A percentile compares a stretch with the other conserved stretches of the same genome.
Conservation (phyloP, 1,284 basidiomycete species). For the Marasmius tenuissimus region DNA sequence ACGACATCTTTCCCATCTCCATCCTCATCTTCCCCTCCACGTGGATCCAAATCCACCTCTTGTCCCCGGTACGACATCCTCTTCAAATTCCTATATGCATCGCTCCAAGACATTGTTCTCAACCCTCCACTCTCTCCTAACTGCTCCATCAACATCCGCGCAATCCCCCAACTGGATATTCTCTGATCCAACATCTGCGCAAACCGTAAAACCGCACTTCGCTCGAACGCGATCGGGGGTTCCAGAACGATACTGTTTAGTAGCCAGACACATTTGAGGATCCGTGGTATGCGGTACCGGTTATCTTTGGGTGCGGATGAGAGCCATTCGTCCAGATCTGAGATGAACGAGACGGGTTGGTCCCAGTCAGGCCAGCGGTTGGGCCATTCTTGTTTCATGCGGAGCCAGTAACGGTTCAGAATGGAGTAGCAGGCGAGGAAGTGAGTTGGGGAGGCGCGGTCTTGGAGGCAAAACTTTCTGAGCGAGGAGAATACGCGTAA, state of each 20-base stretch:
- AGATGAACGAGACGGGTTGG: constrained; percentile 1
- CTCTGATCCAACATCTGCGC: not conserved
- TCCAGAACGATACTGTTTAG: not conserved
- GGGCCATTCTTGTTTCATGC: constrained; percentile 1
- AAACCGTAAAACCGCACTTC: not conserved
- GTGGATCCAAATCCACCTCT: not conserved
- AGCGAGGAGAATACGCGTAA: not conserved
- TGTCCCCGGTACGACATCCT: not conserved
- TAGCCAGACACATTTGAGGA: not conserved
- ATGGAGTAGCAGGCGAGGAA: constrained; percentile 3
- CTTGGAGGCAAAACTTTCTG: not conserved
- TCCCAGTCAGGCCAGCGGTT: not conserved
- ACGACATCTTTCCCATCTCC: not conserved
- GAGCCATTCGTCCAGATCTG: not conserved
- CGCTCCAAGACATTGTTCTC: not conserved
- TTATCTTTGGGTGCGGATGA: not conserved
- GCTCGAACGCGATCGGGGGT: not conserved
- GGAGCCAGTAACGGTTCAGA: not conserved
- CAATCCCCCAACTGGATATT: not conserved
- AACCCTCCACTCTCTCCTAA: not conserved
- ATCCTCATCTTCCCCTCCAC: not conserved
- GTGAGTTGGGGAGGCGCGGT: not conserved
- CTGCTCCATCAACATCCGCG: not conserved
- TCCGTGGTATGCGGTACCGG: not conserved
- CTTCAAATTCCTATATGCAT: not conserved